Conservation (phyloP, 306 rosid genomes). For the Rubus parviflorus region DNA sequence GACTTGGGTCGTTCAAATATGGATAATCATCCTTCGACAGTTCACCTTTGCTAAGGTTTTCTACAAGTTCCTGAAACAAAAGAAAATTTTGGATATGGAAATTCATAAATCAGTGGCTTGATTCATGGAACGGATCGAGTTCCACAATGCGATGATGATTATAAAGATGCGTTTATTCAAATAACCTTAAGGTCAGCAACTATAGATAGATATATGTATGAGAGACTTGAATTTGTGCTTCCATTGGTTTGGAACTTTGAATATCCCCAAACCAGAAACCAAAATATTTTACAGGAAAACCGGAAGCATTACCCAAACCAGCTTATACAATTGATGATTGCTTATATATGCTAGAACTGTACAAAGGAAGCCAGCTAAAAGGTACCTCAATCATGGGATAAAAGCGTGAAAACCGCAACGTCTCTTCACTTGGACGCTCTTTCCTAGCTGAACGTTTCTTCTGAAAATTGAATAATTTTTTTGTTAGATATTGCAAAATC, state of each 20-base stretch:
- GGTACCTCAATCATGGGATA: constrained; percentile 84
- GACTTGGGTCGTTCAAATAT: constrained; percentile 85
- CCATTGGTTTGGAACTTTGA: not conserved
- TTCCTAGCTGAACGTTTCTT: constrained; percentile 77
- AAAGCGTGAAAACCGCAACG: constrained; percentile 84
- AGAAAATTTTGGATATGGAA: constrained; percentile 11
- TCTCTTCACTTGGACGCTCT: constrained; percentile 69
- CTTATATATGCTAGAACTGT: not conserved
- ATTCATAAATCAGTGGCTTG: constrained; percentile 5
- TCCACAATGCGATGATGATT: not conserved
- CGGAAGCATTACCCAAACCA: not conserved
- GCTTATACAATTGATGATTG: not conserved
- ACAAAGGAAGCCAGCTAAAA: not conserved
- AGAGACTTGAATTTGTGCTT: no score
- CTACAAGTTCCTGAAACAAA: constrained; percentile 71
- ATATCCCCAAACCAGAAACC: not conserved
- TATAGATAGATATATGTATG: no score
- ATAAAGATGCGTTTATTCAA: not conserved
- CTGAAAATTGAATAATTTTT: constrained; percentile 41
- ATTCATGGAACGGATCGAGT: not conserved
- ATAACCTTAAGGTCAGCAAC: no score
- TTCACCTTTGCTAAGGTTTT: constrained; percentile 69
- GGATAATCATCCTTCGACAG: constrained; percentile 89
- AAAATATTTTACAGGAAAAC: no score
- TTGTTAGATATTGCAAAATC: constrained; percentile 29